Percentiles rank a stretch among this genome's conserved stretches.
Evolutionary conservation across 192 early-diverging fungal species (phyloP).

Genomic region (Funneliformis mosseae): DNA sequence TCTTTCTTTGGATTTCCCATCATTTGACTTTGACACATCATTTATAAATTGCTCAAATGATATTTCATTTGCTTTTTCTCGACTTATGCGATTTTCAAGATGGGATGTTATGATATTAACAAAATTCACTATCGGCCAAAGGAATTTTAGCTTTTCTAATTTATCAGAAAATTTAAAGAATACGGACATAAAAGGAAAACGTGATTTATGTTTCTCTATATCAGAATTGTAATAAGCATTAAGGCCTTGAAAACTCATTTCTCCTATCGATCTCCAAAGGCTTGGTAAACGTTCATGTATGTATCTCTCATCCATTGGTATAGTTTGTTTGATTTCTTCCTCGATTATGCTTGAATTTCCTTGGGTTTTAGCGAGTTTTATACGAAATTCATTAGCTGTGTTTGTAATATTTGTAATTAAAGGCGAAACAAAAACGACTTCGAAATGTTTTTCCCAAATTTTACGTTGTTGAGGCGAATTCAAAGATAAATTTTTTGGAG

Average conservation of each 20-base stretch:
- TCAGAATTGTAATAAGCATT: constrained; percentile 21
- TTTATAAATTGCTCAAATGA: constrained; percentile 22
- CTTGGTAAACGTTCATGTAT: not conserved
- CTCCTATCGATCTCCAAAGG: constrained; percentile 21
- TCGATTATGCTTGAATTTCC: not conserved
- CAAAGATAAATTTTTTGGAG: not conserved
- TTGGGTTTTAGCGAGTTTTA: not conserved
- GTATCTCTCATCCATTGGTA: not conserved
- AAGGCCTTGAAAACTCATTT: not conserved
- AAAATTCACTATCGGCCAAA: constrained; percentile 30
- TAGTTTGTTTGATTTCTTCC: constrained; percentile 1
- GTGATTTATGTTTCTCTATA: not conserved
- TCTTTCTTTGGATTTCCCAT: not conserved
- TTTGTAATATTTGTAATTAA: not conserved
- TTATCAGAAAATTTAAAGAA: constrained; percentile 28
- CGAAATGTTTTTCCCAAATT: not conserved
- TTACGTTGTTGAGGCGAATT: not conserved
- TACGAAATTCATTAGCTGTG: not conserved
- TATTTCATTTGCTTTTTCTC: not conserved
- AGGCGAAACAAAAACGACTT: not conserved
- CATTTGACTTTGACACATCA: not conserved
- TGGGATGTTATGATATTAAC: not conserved
- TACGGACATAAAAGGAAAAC: constrained; percentile 15
- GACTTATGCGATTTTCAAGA: constrained; percentile 1
- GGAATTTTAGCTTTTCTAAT: not conserved